These are phyloP conservation scores for Inonotus hispidus DNA, from an alignment of 1,284 basidiomycete genomes.

Conservation along the genomic window DNA sequence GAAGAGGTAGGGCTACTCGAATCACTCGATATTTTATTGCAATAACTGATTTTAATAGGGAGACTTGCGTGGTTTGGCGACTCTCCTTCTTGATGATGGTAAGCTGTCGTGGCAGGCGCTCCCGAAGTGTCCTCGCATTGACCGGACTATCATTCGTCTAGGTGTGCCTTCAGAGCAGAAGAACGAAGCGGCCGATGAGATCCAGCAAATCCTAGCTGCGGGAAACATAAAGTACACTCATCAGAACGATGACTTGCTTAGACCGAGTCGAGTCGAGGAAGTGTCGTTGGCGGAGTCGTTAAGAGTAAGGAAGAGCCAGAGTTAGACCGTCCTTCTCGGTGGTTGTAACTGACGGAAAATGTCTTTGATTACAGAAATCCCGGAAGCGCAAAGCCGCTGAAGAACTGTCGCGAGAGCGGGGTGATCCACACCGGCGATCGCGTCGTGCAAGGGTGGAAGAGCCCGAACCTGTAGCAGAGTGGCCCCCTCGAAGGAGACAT, in stretches of 20 bases:
- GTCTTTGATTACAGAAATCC: slow-evolving; percentile 4
- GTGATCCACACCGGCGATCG: slow-evolving; percentile 25
- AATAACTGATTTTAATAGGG: slow-evolving; percentile 32
- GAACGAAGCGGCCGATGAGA: slow-evolving; percentile 34
- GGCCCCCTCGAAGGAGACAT: slow-evolving; percentile 61
- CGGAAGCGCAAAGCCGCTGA: slow-evolving; percentile 18
- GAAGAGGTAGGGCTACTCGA: slow-evolving; percentile 30
- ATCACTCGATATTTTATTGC: background rate
- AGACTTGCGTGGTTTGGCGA: slow-evolving; percentile 55
- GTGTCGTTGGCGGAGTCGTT: slow-evolving; percentile 50
- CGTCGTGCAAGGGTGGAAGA: slow-evolving; percentile 17
- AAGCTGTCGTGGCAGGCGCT: slow-evolving; percentile 22
- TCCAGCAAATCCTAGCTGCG: slow-evolving; percentile 52
- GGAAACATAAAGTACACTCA: slow-evolving; percentile 66
- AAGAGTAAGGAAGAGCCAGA: slow-evolving; percentile 33
- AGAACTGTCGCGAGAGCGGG: slow-evolving; percentile 26
- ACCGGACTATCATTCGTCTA: slow-evolving; percentile 6
- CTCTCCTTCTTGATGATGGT: slow-evolving; percentile 68
- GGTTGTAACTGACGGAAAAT: background rate
- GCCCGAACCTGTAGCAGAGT: slow-evolving; percentile 34
- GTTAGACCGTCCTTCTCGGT: background rate
- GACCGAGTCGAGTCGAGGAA: slow-evolving; percentile 63
- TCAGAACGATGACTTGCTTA: slow-evolving; percentile 63
- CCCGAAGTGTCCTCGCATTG: too few relatives aligned
- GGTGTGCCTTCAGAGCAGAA: slow-evolving; percentile 13